Percentiles rank a stretch among this genome's conserved stretches.
Evolutionary conservation across 2,329 filamentous ascomycete genomes (phyloP).

Genomic region (Alternaria sp.): DNA sequence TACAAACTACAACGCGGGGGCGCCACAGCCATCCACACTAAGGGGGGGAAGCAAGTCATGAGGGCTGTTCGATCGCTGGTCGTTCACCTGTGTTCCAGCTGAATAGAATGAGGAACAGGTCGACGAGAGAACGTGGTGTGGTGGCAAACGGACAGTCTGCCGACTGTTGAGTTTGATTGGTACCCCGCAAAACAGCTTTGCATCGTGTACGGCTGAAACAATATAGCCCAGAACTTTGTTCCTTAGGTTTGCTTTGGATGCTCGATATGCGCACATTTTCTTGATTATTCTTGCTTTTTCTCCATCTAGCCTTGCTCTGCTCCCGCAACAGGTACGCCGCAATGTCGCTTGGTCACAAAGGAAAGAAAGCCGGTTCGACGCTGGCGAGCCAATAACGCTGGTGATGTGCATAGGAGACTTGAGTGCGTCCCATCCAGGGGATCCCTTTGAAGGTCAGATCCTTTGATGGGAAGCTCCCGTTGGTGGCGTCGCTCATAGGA

Average conservation of each 20-base stretch:
- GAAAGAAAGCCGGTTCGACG: background rate
- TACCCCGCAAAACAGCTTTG: constrained; percentile 16
- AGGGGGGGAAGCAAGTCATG: constrained; percentile 1
- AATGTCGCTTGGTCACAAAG: constrained; percentile 13
- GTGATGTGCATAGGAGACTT: background rate
- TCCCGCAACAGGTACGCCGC: constrained; percentile 9
- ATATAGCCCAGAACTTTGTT: constrained; percentile 22
- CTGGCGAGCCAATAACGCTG: background rate
- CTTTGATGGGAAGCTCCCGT: constrained; percentile 11
- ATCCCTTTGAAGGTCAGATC: constrained; percentile 8
- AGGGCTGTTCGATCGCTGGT: background rate
- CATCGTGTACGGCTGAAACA: constrained; percentile 15
- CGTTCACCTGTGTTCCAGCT: background rate
- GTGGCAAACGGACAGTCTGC: constrained; percentile 11
- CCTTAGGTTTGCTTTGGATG: constrained; percentile 10
- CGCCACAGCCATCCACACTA: background rate
- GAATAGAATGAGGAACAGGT: constrained; percentile 2
- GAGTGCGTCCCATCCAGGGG: constrained; percentile 5
- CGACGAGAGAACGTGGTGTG: constrained; percentile 5
- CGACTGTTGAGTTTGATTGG: constrained; percentile 10
- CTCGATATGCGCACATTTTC: constrained; percentile 1
- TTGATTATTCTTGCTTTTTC: constrained; percentile 16
- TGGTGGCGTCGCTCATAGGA: constrained; percentile 10
- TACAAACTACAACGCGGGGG: background rate
- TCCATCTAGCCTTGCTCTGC: constrained; percentile 5